These are phyloP conservation scores for Funneliformis geosporum DNA, from an alignment of 192 early-diverging fungal species.

Conservation along the genomic window DNA sequence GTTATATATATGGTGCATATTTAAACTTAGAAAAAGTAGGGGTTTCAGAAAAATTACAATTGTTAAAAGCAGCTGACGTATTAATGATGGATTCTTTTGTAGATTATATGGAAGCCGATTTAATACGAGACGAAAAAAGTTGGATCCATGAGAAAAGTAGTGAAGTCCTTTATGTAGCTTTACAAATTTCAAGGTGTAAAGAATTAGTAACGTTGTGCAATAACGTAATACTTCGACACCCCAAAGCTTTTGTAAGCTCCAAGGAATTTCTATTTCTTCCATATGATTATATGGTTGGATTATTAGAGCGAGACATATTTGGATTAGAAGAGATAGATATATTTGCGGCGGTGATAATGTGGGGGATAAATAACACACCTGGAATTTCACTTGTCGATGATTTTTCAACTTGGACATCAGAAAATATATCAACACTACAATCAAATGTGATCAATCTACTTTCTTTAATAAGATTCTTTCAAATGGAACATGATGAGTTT, in stretches of 20 bases:
- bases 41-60: slow-evolving; percentile 2
- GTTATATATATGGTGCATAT: slow-evolving; percentile 11
- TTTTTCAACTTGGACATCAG: slow-evolving; percentile 8
- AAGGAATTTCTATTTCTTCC: slow-evolving; percentile 17
- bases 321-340: slow-evolving; percentile 15
- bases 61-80: slow-evolving; percentile 17
- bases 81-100: slow-evolving; percentile 25
- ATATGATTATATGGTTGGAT: not conserved
- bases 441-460: slow-evolving; percentile 3
- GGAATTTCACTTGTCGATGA: not conserved
- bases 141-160: slow-evolving; percentile 3
- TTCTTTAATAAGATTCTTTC: not conserved
- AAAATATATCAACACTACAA: not conserved
- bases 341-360: slow-evolving; percentile 13
- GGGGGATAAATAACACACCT: slow-evolving; percentile 18
- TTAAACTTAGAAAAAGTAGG: slow-evolving; percentile 2
- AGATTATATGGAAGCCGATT: slow-evolving; percentile 13
- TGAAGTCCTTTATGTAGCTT: slow-evolving; percentile 3
- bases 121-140: not conserved
- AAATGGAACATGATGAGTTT: slow-evolving; percentile 5
- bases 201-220: slow-evolving; percentile 3
- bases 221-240: not conserved
- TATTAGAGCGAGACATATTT: slow-evolving; percentile 19
- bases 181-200: slow-evolving; percentile 15
- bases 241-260: slow-evolving; percentile 9